A percentile compares a stretch with the other conserved stretches of the same genome.
Conservation (phyloP, 805 yeast species). For the Cyberlindnera mrakii region DNA sequence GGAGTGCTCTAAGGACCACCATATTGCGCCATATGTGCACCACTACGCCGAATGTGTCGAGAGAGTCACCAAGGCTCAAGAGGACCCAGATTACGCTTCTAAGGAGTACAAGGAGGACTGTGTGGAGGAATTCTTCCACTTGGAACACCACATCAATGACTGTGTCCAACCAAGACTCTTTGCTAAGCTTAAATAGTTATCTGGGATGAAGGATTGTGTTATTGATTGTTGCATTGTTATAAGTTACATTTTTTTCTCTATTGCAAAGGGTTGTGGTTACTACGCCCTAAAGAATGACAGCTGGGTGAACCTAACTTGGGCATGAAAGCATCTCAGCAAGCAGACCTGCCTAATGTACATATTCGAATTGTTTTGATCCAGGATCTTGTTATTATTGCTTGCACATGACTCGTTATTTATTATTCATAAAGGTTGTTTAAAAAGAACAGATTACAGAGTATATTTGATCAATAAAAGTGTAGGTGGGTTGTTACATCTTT, state of each 20-base stretch:
- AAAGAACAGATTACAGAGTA: not conserved
- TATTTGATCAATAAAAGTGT: too few species aligned
- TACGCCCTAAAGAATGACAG: not conserved
- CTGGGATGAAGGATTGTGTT: not conserved
- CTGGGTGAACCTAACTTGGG: not conserved
- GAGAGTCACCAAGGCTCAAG: constrained; percentile 84
- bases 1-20: constrained; percentile 63
- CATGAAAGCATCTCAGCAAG: too few species aligned
- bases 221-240: not conserved
- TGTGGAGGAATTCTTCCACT: constrained; percentile 96
- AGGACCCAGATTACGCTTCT: constrained; percentile 78
- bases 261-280: not conserved
- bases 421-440: not conserved
- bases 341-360: not conserved
- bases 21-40: constrained; percentile 71
- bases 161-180: constrained; percentile 89
- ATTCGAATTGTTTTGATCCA: not conserved
- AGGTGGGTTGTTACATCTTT: too few species aligned
- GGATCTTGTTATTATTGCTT: not conserved
- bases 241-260: too few species aligned
- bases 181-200: constrained; percentile 65
- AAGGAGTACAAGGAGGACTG: constrained; percentile 90
- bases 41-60: constrained; percentile 93
- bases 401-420: not conserved
- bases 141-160: constrained; percentile 88